Conservation (phyloP, 106 monocot genomes). For the Acanthochlamys bracteata region DNA sequence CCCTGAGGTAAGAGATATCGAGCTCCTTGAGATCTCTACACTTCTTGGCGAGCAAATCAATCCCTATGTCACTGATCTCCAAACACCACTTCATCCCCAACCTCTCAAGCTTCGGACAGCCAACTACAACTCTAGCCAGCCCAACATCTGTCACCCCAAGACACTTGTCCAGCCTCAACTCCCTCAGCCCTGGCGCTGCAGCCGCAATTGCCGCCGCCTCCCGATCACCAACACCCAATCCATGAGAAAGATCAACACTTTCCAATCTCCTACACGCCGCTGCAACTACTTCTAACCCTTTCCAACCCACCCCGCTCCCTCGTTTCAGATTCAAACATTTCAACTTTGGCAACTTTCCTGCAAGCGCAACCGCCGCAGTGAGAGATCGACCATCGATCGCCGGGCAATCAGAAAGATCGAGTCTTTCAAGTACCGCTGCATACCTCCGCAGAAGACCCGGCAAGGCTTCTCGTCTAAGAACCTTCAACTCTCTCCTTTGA, state of each 20-base stretch:
- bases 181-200: conserved; percentile 32
- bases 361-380: conserved; percentile 7
- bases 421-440: conserved; percentile 20
- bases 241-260: conserved; percentile 62
- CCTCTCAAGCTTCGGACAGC: conserved; percentile 47
- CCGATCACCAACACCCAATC: conserved; percentile 51
- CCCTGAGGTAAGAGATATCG: conserved; percentile 77
- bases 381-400: conserved; percentile 32
- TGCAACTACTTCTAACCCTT: conserved; percentile 55
- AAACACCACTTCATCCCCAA: conserved; percentile 73
- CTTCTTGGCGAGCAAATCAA: conserved; percentile 76
- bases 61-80: conserved; percentile 73
- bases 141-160: conserved; percentile 69
- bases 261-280: conserved; percentile 50
- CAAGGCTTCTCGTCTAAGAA: conserved; percentile 36
- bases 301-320: conserved; percentile 47
- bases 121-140: conserved; percentile 61
- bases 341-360: conserved; percentile 5
- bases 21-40: conserved; percentile 43
- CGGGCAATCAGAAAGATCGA: conserved; percentile 62
- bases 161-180: conserved; percentile 63
- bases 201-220: conserved; percentile 72
- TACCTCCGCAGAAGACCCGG: conserved; percentile 32
- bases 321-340: conserved; percentile 38
- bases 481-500: conserved; percentile 34